These are phyloP conservation scores for Curvularia eragrostidis DNA, from an alignment of 2,329 filamentous ascomycete species.

Conservation along the genomic window DNA sequence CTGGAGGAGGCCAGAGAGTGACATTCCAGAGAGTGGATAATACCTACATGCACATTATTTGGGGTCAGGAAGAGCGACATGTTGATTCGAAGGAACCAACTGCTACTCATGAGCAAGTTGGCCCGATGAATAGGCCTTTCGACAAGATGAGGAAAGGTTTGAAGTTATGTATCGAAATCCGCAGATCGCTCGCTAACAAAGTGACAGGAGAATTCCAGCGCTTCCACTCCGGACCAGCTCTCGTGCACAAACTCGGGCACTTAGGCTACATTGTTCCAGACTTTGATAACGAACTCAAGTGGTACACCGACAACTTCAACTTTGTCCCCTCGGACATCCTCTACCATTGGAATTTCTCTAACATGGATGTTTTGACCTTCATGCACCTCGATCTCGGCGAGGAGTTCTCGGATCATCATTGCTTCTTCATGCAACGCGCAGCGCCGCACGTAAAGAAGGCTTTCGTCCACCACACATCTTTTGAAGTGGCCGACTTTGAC, in stretches of 20 bases:
- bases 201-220: constrained; percentile 39
- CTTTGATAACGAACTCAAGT: constrained; percentile 44
- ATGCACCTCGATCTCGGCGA: constrained; percentile 59
- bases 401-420: constrained; percentile 57
- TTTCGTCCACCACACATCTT: constrained; percentile 66
- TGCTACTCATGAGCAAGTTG: neutral
- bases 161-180: constrained; percentile 19
- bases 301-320: constrained; percentile 53
- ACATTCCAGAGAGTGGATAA: neutral
- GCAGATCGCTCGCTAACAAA: too few relatives aligned
- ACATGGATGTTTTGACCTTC: constrained; percentile 53
- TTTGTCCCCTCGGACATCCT: constrained; percentile 52
- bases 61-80: neutral
- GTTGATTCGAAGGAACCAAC: neutral
- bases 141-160: constrained; percentile 47
- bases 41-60: neutral
- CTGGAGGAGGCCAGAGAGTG: neutral
- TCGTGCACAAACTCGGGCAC: constrained; percentile 53
- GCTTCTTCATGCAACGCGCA: constrained; percentile 53
- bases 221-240: constrained; percentile 52
- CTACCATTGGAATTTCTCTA: constrained; percentile 18
- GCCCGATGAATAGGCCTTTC: neutral
- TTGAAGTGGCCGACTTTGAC: constrained; percentile 73
- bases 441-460: constrained; percentile 37
- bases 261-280: constrained; percentile 45